phyloP scores from a whole-genome alignment of 2,329 filamentous ascomycete species.

The Lanzia echinophila region DNA sequence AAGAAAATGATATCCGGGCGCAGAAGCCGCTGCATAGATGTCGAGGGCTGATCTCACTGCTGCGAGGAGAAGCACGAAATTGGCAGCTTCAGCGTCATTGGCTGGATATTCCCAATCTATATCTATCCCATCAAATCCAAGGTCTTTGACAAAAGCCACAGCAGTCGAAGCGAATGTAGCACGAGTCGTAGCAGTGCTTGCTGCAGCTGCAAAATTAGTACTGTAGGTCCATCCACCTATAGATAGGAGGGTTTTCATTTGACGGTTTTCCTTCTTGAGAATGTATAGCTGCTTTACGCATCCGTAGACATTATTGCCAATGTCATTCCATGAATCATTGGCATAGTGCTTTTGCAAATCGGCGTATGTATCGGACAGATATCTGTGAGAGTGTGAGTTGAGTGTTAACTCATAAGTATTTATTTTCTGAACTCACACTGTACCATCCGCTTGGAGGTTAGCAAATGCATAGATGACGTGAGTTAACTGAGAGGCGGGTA shows the following conservation, averaged over 20 bases:
- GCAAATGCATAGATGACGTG: slow-evolving; percentile 79
- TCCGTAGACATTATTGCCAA: slow-evolving; percentile 68
- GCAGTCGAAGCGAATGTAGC: slow-evolving; percentile 62
- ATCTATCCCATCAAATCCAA: slow-evolving; percentile 53
- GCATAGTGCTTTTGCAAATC: slow-evolving; percentile 73
- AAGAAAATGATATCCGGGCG: slow-evolving; percentile 44
- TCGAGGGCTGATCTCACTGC: slow-evolving; percentile 38
- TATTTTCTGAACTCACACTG: slow-evolving; percentile 48
- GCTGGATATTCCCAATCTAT: slow-evolving; percentile 26
- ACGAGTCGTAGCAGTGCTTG: slow-evolving; percentile 55
- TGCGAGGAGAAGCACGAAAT: slow-evolving; percentile 29
- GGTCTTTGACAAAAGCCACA: slow-evolving; percentile 64
- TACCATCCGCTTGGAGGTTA: slow-evolving; percentile 64
- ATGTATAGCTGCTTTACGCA: slow-evolving; percentile 73
- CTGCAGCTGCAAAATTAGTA: slow-evolving; percentile 62
- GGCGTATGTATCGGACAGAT: slow-evolving; percentile 61
- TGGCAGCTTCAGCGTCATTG: slow-evolving; percentile 22
- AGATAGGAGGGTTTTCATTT: slow-evolving; percentile 70
- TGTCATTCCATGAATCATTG: slow-evolving; percentile 63
- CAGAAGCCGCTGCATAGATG: slow-evolving; percentile 39
- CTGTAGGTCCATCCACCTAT: slow-evolving; percentile 88
- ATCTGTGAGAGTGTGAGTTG: slow-evolving; percentile 32
- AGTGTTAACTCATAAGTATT: slow-evolving; percentile 46
- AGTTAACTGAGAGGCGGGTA: slow-evolving; percentile 64
- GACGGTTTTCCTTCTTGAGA: slow-evolving; percentile 69